Percentiles rank a stretch among this genome's conserved stretches.
Conservation (phyloP, 768 basidiomycete species). For the Podaxis sp. region DNA sequence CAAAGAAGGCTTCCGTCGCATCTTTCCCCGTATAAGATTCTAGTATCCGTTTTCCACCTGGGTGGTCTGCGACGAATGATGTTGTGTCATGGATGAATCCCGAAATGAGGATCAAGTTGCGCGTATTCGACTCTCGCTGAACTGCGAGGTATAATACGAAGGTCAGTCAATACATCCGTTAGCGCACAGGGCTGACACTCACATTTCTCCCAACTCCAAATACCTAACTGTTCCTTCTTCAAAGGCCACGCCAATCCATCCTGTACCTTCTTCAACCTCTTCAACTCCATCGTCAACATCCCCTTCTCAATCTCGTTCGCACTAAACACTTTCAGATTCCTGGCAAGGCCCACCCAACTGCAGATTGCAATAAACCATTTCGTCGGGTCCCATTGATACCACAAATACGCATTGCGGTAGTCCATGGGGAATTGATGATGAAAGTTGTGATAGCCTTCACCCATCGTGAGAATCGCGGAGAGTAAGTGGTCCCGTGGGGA, state of each 20-base stretch:
- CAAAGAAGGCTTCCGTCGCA: slow-evolving; percentile 82
- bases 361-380: slow-evolving; percentile 90
- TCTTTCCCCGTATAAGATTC: slow-evolving; percentile 70
- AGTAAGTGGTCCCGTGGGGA: slow-evolving; percentile 77
- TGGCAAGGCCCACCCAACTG: slow-evolving; percentile 66
- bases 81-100: slow-evolving; percentile 89
- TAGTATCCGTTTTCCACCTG: slow-evolving; percentile 69
- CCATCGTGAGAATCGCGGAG: slow-evolving; percentile 81
- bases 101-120: slow-evolving; percentile 68
- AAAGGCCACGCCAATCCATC: slow-evolving; percentile 64
- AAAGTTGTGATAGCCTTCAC: slow-evolving; percentile 90
- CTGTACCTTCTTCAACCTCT: slow-evolving; percentile 62
- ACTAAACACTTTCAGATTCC: slow-evolving; percentile 79
- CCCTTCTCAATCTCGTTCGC: slow-evolving; percentile 87
- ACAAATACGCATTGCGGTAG: slow-evolving; percentile 73
- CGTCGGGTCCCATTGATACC: slow-evolving; percentile 91
- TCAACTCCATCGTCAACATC: slow-evolving; percentile 79
- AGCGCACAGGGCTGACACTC: slow-evolving; percentile 26
- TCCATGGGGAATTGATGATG: slow-evolving; percentile 92
- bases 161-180: not conserved
- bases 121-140: slow-evolving; percentile 62
- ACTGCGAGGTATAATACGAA: slow-evolving; percentile 35
- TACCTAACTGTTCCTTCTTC: slow-evolving; percentile 57
- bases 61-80: slow-evolving; percentile 71
- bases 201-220: slow-evolving; percentile 84